phyloP scores from a whole-genome alignment of 805 yeast species.

The Kuraishia molischiana region DNA sequence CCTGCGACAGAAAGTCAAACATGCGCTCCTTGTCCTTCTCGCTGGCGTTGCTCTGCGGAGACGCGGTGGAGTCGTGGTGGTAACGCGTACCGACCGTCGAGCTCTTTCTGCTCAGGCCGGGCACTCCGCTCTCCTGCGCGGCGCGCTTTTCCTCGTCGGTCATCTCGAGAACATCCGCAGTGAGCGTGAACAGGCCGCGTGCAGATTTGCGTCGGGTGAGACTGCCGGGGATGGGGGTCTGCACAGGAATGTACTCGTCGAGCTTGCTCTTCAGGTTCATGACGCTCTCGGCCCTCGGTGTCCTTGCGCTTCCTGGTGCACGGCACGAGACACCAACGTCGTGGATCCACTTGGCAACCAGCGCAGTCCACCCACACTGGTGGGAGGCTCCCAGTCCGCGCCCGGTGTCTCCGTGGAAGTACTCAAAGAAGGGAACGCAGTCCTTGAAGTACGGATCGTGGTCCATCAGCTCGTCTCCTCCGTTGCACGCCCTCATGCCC shows the following conservation, averaged over 20 bases:
- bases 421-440: slow-evolving; percentile 72
- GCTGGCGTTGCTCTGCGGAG: slow-evolving; percentile 10
- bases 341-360: slow-evolving; percentile 86
- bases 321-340: slow-evolving; percentile 73
- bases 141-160: slow-evolving; percentile 47
- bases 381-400: slow-evolving; percentile 90
- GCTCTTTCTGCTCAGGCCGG: slow-evolving; percentile 21
- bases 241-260: slow-evolving; percentile 2
- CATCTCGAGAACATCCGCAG: slow-evolving; percentile 58
- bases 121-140: slow-evolving; percentile 12
- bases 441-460: slow-evolving; percentile 67
- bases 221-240: slow-evolving; percentile 36
- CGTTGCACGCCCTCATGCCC: slow-evolving; percentile 65
- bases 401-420: slow-evolving; percentile 91
- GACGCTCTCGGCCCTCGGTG: slow-evolving; percentile 18
- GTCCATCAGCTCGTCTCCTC: slow-evolving; percentile 43
- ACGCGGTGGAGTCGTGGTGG: slow-evolving; percentile 12
- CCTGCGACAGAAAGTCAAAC: slow-evolving; percentile 27
- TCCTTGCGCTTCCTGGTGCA: slow-evolving; percentile 23
- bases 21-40: slow-evolving; percentile 9
- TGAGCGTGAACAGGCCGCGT: slow-evolving; percentile 59
- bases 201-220: slow-evolving; percentile 62
- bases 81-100: slow-evolving; percentile 6
- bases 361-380: slow-evolving; percentile 95
- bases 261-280: slow-evolving; percentile 11